Conservation (phyloP, 768 basidiomycete genomes). For the Lactarius sanguifluus region DNA sequence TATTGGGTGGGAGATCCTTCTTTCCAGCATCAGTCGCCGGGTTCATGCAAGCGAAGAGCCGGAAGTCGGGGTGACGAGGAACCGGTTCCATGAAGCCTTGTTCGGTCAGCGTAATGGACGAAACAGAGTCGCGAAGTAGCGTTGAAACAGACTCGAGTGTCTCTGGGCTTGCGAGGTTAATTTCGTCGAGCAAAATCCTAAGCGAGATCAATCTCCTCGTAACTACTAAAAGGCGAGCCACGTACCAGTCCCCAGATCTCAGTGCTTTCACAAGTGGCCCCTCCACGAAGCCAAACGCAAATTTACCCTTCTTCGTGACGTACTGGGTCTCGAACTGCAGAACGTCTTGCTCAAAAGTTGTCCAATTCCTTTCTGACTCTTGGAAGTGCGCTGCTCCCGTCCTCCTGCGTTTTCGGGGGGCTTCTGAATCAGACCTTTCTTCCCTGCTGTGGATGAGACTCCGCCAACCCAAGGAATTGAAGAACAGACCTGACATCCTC, state of each 20-base stretch:
- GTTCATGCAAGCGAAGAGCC: conserved; percentile 99
- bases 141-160: conserved; percentile 90
- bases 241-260: conserved; percentile 84
- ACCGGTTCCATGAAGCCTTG: conserved; percentile 88
- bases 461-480: not conserved
- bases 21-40: conserved; percentile 99
- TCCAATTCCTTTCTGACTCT: conserved; percentile 60
- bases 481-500: conserved; percentile 33
- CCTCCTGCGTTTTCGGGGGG: conserved; percentile 71
- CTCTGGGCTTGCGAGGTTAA: conserved; percentile 92
- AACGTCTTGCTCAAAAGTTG: conserved; percentile 62
- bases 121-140: conserved; percentile 79
- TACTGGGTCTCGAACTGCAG: conserved; percentile 85
- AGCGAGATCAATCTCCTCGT: not conserved
- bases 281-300: conserved; percentile 94
- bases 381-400: conserved; percentile 46
- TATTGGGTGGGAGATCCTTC: conserved; percentile 90
- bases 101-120: conserved; percentile 92
- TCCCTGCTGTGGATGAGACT: conserved; percentile 9
- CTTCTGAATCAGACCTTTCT: conserved; percentile 38
- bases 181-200: conserved; percentile 94
- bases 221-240: not conserved
- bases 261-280: conserved; percentile 93
- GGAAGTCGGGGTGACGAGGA: conserved; percentile 91
- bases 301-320: conserved; percentile 82